Percentiles rank a stretch among this genome's conserved stretches.
Evolutionary conservation across 225 moss, liverwort and hornwort genomes (phyloP).

Genomic region (Sphagnum tenellum): DNA sequence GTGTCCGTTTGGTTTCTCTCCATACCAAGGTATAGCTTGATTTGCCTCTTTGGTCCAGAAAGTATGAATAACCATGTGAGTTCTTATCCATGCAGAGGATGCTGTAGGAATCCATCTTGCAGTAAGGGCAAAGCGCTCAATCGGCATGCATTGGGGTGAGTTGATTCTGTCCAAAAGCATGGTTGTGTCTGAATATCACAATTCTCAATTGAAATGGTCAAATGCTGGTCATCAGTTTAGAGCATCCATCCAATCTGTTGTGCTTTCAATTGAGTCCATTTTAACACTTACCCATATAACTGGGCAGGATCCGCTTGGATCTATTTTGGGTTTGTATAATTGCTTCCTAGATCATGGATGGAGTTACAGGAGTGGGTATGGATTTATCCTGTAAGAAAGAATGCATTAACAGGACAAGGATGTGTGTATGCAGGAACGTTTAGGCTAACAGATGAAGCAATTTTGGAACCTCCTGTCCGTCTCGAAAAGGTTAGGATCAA

Average conservation of each 20-base stretch:
- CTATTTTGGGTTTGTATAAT: not conserved
- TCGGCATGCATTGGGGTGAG: conserved; percentile 57
- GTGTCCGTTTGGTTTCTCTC: too few species aligned
- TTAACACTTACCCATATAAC: too few species aligned
- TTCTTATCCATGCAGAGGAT: conserved; percentile 20
- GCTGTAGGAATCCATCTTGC: conserved; percentile 42
- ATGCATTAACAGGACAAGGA: not conserved
- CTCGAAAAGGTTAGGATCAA: conserved; percentile 18
- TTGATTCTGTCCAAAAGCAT: not conserved
- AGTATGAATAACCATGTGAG: too few species aligned
- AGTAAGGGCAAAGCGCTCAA: conserved; percentile 28
- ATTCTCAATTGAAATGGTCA: too few species aligned
- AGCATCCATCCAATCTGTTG: too few species aligned
- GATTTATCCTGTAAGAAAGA: not conserved
- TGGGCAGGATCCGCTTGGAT: too few species aligned
- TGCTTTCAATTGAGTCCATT: too few species aligned
- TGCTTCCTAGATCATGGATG: not conserved
- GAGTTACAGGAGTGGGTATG: not conserved
- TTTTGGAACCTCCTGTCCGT: conserved; percentile 37
- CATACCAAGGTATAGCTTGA: too few species aligned
- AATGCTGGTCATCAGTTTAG: too few species aligned
- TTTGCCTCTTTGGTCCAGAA: too few species aligned
- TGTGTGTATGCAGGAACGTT: conserved; percentile 31
- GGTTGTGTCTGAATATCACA: too few species aligned
- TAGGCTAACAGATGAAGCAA: conserved; percentile 37